These are phyloP conservation scores for Sanghuangporus sanghuang DNA, from an alignment of 1,284 basidiomycete species.

Conservation along the genomic window DNA sequence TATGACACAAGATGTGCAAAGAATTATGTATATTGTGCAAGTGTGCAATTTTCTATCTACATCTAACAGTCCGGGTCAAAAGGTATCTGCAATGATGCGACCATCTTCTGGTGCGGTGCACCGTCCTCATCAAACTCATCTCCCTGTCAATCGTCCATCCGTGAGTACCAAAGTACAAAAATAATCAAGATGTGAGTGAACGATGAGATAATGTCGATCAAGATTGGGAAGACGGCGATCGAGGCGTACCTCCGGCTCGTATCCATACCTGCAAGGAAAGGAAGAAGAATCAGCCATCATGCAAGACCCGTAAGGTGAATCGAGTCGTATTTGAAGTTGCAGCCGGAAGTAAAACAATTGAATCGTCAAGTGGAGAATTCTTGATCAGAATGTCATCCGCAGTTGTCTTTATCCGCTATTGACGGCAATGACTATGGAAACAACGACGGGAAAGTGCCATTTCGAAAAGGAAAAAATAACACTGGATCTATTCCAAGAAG, in stretches of 20 bases:
- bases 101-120: no score
- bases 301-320: no score
- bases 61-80: background rate
- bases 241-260: conserved; percentile 53
- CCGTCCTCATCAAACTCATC: background rate
- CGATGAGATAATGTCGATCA: background rate
- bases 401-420: no score
- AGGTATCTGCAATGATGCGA: background rate
- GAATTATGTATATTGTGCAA: background rate
- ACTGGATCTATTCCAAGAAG: no score
- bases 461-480: no score
- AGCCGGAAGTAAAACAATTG: no score
- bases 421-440: no score
- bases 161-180: background rate
- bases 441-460: no score
- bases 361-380: no score
- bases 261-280: conserved; percentile 52
- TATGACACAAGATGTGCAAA: background rate
- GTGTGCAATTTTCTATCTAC: background rate
- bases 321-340: no score
- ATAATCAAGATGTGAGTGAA: background rate
- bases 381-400: no score
- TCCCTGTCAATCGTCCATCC: background rate
- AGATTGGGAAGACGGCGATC: no score
- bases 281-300: background rate